Base-by-base conservation (phyloP, 257 asterid species). In the Nicotiana attenuata region DNA sequence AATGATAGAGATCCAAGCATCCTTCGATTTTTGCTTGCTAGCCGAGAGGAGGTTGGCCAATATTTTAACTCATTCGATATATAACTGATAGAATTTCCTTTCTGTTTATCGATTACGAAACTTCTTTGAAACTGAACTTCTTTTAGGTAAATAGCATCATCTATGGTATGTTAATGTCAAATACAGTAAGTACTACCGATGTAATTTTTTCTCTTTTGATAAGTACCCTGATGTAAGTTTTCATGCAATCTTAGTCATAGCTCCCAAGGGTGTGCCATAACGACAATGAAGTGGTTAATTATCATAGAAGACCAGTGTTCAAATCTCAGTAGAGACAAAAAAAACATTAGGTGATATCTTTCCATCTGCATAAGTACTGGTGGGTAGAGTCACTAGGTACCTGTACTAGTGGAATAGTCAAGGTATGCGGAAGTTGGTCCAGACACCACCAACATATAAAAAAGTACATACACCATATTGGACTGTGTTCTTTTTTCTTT, bases 1-100 rank as follows among this genome's bases (percentile, higher is more conserved):
- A 96, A 94, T 80, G 93, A 91, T 66, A 16, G 91, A 19, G 99
- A 94, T 81, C 98, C 99, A 7, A 96, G 99, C 88, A 92, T 96
- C 80, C 99, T 96, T 69, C 92, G 98, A 13, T 94, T 96, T 89
- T 90, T 96, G 89, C 99, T 96, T 86, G 99, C 99, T 85, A 96
- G 99, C 90, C 85, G 97, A 83, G 99, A 96, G 86, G 97, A 96
- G 97, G 99, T 93, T 86, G 45, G 87, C 47, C 65, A 22, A 56
- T 61, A 16, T 76, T 20, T 65, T 53, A 4, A 19, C 63, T 80
- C n/a, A 73, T 81, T 83, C 81, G 63, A 67, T 33, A 66, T 33
- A 60, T 35, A 66, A 50, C 24, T 77, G 55, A 64, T 45, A 10
- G 29, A 20, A 59, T 29, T 47, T 28, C 50, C 29, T 38, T 31